These are phyloP conservation scores for Cercospora canescens DNA, from an alignment of 2,329 filamentous ascomycete species.

Conservation along the genomic window DNA sequence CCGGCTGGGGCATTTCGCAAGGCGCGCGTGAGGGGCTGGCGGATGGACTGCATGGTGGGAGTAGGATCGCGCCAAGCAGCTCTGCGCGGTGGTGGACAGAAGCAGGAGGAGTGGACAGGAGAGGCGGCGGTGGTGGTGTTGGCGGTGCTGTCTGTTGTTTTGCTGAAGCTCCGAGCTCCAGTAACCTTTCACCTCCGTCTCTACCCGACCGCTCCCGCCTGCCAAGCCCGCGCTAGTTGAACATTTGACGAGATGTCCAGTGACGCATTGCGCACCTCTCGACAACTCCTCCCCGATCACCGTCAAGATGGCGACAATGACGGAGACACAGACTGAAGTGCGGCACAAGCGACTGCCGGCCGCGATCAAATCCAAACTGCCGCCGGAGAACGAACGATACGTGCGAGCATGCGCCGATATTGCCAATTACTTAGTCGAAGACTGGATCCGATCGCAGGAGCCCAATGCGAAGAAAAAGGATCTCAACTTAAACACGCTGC, in stretches of 20 bases:
- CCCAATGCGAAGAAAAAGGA: slow-evolving; percentile 74
- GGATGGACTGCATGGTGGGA: slow-evolving; percentile 78
- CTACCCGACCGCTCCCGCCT: neutral
- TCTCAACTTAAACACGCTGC: slow-evolving; percentile 86
- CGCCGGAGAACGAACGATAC: slow-evolving; percentile 92
- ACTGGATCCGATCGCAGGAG: slow-evolving; percentile 81
- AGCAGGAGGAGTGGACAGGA: neutral
- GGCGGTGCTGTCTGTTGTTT: neutral
- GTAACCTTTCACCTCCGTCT: slow-evolving; percentile 2
- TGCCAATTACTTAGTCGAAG: slow-evolving; percentile 88
- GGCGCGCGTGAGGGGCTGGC: slow-evolving; percentile 70
- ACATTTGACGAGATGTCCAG: neutral
- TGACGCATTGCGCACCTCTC: neutral
- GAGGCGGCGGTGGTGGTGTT: neutral
- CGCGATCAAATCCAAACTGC: slow-evolving; percentile 59
- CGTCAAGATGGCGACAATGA: slow-evolving; percentile 60
- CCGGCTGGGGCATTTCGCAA: slow-evolving; percentile 60
- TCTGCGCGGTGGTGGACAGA: slow-evolving; percentile 6
- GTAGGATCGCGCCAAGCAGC: slow-evolving; percentile 11
- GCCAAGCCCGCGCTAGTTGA: neutral
- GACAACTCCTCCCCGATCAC: slow-evolving; percentile 28
- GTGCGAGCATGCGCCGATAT: slow-evolving; percentile 95
- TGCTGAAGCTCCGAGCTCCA: neutral
- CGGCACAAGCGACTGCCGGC: slow-evolving; percentile 58
- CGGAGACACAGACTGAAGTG: slow-evolving; percentile 52